Percentiles rank a stretch among this genome's conserved stretches.
Conservation (phyloP, 78 protist genomes). For the Monosiga brevicollis region DNA sequence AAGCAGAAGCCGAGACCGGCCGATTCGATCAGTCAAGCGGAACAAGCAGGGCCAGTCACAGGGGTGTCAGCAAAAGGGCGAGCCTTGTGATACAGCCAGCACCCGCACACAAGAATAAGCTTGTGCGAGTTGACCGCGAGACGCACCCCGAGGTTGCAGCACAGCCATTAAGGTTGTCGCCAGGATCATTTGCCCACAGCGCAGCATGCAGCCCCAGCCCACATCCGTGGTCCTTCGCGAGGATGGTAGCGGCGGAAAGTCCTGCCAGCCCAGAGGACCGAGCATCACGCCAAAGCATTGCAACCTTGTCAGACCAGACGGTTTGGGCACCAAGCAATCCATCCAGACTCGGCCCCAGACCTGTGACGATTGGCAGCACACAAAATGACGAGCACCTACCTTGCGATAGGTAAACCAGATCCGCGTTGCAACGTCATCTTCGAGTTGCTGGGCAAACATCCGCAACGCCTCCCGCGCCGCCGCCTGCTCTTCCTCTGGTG, state of each 20-base stretch:
- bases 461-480: too few species aligned
- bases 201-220: slow-evolving; percentile 41
- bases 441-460: too few species aligned
- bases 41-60: too few species aligned
- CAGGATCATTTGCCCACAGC: slow-evolving; percentile 25
- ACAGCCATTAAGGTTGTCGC: neutral
- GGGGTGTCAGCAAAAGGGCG: too few species aligned
- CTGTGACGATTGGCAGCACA: neutral
- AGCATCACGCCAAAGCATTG: neutral
- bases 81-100: too few species aligned
- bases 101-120: too few species aligned
- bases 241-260: too few species aligned
- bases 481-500: too few species aligned
- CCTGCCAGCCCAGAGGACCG: neutral
- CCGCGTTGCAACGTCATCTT: neutral
- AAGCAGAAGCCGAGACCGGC: too few species aligned
- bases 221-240: too few species aligned
- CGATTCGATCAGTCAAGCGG: too few species aligned
- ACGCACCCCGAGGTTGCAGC: neutral
- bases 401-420: slow-evolving; percentile 8
- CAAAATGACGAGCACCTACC: neutral
- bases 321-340: neutral
- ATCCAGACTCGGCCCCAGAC: neutral
- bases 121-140: too few species aligned
- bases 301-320: neutral